A percentile compares a stretch with the other conserved stretches of the same genome.
These are phyloP conservation scores for Panicum miliaceum DNA, from an alignment of 176 grass and related monocot species.

Conservation along the genomic window DNA sequence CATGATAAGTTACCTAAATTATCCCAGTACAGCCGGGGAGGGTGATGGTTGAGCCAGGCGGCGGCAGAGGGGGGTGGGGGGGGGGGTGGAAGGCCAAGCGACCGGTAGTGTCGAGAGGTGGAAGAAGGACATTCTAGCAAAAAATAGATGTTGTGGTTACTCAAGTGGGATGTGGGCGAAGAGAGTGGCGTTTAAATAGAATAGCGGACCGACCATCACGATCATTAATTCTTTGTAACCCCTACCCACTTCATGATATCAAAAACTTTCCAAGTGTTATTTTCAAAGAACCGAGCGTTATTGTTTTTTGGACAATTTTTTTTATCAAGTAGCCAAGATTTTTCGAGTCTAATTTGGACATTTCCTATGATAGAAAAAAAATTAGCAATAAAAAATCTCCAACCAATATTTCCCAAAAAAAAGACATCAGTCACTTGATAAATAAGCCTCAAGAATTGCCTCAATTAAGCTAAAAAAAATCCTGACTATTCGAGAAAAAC, in stretches of 20 bases:
- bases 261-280: no score
- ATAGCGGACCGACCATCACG: no score
- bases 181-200: neutral
- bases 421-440: neutral
- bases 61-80: no score
- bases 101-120: neutral
- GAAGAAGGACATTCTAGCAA: neutral
- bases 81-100: neutral
- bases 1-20: neutral
- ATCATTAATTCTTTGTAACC: neutral
- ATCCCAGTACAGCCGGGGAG: fast-evolving
- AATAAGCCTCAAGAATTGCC: neutral
- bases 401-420: neutral
- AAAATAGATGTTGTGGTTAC: neutral
- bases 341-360: neutral
- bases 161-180: neutral
- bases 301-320: no score
- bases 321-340: no score
- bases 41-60: neutral
- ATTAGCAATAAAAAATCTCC: no score
- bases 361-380: neutral
- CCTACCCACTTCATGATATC: no score
- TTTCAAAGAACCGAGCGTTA: no score
- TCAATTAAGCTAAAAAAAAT: no score
- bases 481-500: no score